These are phyloP conservation scores for Meira miltonrushii DNA, from an alignment of 1,284 basidiomycete species.

Conservation along the genomic window DNA sequence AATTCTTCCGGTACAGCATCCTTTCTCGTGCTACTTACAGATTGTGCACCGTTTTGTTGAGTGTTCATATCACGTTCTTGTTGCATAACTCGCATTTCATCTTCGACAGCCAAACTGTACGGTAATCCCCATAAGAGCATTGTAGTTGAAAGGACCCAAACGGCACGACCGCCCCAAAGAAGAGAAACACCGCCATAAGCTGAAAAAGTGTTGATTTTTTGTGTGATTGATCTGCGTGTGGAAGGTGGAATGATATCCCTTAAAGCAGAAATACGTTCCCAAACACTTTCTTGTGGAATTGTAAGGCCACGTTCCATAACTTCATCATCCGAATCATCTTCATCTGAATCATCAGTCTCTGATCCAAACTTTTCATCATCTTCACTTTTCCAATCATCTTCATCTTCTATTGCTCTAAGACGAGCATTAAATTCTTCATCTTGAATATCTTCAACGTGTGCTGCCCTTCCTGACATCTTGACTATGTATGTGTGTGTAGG, in stretches of 20 bases:
- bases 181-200: conserved; percentile 60
- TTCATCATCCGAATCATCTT: conserved; percentile 11
- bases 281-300: conserved; percentile 64
- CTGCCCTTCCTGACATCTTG: too few species aligned
- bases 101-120: conserved; percentile 84
- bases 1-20: neutral
- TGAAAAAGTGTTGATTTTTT: conserved; percentile 62
- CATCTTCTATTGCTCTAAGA: too few species aligned
- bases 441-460: too few species aligned
- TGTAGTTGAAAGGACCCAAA: conserved; percentile 91
- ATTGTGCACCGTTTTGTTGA: conserved; percentile 84
- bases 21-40: conserved; percentile 59
- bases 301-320: conserved; percentile 41
- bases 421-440: too few species aligned
- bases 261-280: conserved; percentile 82
- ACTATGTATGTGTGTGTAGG: too few species aligned
- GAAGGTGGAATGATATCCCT: conserved; percentile 90
- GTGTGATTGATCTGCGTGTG: conserved; percentile 70
- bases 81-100: conserved; percentile 85
- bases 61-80: conserved; percentile 93
- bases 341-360: neutral
- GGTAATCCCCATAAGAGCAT: conserved; percentile 89
- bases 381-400: too few species aligned
- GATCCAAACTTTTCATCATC: too few species aligned
- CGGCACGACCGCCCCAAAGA: conserved; percentile 75